Evolutionary conservation across 2,329 filamentous ascomycete species (phyloP).

Genomic region (Aspergillus intermedius): DNA sequence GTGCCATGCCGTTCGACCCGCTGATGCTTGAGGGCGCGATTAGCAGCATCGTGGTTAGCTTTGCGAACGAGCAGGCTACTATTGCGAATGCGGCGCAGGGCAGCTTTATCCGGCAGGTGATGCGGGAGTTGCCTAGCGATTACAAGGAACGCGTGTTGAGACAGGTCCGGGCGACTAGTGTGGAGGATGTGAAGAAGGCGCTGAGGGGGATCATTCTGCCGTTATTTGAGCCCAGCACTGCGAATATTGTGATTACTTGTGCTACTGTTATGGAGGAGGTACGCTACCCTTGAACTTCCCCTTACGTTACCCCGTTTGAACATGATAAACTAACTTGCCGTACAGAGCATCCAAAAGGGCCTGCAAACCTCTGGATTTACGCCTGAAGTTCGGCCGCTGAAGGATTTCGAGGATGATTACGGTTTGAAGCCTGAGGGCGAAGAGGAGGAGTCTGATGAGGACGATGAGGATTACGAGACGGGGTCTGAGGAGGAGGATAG

Average conservation of each 20-base stretch:
- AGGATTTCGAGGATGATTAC: conserved; percentile 84
- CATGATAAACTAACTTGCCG: conserved; percentile 4
- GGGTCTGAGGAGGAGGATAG: conserved; percentile 46
- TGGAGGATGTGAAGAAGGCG: conserved; percentile 67
- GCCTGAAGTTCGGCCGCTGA: conserved; percentile 65
- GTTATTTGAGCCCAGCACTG: conserved; percentile 70
- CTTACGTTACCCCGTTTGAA: not conserved
- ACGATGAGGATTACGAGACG: conserved; percentile 39
- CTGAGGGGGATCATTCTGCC: conserved; percentile 71
- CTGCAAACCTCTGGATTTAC: conserved; percentile 73
- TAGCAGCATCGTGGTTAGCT: conserved; percentile 75
- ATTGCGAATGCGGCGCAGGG: conserved; percentile 74
- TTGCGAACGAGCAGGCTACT: conserved; percentile 83
- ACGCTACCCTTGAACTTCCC: conserved; percentile 32
- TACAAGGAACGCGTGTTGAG: conserved; percentile 72
- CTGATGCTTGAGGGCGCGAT: conserved; percentile 84
- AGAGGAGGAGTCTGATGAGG: conserved; percentile 51
- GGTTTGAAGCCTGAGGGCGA: conserved; percentile 62
- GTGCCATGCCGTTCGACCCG: conserved; percentile 65
- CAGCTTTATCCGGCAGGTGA: conserved; percentile 75
- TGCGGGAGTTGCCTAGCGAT: conserved; percentile 67
- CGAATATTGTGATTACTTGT: conserved; percentile 84
- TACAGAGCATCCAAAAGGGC: conserved; percentile 65
- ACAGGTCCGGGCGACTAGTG: conserved; percentile 67
- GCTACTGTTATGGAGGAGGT: conserved; percentile 80